Conservation (phyloP, 352 stramenopile genomes). For the Phytophthora sp. region DNA sequence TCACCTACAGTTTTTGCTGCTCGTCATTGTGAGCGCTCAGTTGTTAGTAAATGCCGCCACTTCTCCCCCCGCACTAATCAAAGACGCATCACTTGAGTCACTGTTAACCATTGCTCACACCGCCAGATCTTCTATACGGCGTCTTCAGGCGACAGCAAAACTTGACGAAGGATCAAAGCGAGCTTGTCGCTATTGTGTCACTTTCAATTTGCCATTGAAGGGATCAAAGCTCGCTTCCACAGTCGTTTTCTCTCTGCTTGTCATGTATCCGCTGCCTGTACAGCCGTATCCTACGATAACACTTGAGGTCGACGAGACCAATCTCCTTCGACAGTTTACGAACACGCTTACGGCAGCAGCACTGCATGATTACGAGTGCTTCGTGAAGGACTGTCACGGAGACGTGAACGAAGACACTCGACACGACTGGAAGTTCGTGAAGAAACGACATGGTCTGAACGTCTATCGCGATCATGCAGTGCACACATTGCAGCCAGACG, state of each 20-base stretch:
- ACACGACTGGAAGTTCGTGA: conserved; percentile 49
- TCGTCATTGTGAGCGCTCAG: too few species aligned
- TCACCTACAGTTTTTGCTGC: not conserved
- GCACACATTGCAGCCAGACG: not conserved
- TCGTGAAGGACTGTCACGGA: conserved; percentile 31
- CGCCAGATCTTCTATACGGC: not conserved
- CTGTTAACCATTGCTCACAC: not conserved
- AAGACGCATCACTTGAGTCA: conserved; percentile 21
- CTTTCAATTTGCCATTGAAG: conserved; percentile 15
- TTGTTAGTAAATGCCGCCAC: not conserved
- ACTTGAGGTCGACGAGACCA: conserved; percentile 38
- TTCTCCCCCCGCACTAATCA: conserved; percentile 9
- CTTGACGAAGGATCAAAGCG: not conserved
- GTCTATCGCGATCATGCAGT: conserved; percentile 42
- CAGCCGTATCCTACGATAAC: conserved; percentile 42
- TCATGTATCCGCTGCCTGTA: conserved; percentile 33
- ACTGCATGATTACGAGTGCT: conserved; percentile 45
- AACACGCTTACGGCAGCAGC: conserved; percentile 35
- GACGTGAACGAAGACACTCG: conserved; percentile 27
- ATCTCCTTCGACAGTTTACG: conserved; percentile 39
- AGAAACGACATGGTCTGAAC: conserved; percentile 36
- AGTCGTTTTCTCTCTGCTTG: not conserved
- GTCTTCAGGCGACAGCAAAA: not conserved
- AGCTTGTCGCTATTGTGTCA: conserved; percentile 1
- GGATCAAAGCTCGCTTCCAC: not conserved